phyloP scores from a whole-genome alignment of 2,329 filamentous ascomycete species.

The Dendrostoma leiphaemia region DNA sequence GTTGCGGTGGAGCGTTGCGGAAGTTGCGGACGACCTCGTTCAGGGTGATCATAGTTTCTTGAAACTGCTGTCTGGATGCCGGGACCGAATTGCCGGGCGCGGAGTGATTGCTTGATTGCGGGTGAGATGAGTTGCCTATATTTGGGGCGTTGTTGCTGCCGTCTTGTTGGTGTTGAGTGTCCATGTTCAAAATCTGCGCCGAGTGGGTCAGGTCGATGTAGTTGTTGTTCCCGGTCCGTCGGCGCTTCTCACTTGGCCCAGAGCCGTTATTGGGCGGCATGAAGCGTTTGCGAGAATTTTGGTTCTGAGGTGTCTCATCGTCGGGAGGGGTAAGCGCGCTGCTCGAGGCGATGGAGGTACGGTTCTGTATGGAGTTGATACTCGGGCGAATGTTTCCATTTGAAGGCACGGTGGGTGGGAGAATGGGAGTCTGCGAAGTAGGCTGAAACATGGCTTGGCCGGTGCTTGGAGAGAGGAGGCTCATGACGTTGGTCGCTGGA shows the following conservation, averaged over 20 bases:
- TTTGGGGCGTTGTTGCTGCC: neutral
- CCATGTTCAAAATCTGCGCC: slow-evolving; percentile 11
- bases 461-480: slow-evolving; percentile 32
- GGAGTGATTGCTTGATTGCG: slow-evolving; percentile 1
- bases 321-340: slow-evolving; percentile 56
- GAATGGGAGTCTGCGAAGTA: slow-evolving; percentile 18
- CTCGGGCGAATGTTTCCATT: slow-evolving; percentile 25
- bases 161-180: slow-evolving; percentile 4
- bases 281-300: slow-evolving; percentile 42
- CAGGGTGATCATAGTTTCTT: slow-evolving; percentile 22
- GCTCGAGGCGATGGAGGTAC: slow-evolving; percentile 36
- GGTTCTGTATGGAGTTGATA: slow-evolving; percentile 37
- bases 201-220: slow-evolving; percentile 21
- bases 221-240: slow-evolving; percentile 28
- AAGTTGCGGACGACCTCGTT: slow-evolving; percentile 22
- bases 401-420: slow-evolving; percentile 22
- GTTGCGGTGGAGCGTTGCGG: slow-evolving; percentile 39
- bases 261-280: slow-evolving; percentile 17
- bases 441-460: slow-evolving; percentile 29
- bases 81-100: slow-evolving; percentile 11
- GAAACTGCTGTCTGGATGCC: slow-evolving; percentile 25
- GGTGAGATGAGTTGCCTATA: neutral
- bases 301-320: slow-evolving; percentile 36
- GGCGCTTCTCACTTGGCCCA: slow-evolving; percentile 30
- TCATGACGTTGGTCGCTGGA: slow-evolving; percentile 46